Conservation (phyloP, 139 green algal species). For the Picochlorum sp. region DNA sequence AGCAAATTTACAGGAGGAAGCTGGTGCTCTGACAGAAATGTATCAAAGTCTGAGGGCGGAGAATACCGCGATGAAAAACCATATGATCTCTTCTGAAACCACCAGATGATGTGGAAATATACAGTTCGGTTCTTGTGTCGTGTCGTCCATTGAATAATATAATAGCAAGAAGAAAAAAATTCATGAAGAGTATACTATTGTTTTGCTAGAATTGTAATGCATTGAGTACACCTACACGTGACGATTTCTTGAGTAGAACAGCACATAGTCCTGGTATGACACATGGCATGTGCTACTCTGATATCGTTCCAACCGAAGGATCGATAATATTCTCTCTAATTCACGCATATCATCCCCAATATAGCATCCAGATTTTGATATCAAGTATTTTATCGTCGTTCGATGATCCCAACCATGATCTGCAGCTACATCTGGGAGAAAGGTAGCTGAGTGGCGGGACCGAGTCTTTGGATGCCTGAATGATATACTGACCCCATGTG, state of each 20-base stretch:
- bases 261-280: neutral
- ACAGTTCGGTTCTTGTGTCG: too few relatives aligned
- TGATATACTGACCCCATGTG: conserved; percentile 51
- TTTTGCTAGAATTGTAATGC: too few relatives aligned
- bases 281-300: neutral
- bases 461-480: conserved; percentile 50
- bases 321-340: neutral
- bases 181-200: too few relatives aligned
- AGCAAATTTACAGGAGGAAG: neutral
- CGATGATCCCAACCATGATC: conserved; percentile 39
- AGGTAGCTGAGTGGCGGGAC: conserved; percentile 57
- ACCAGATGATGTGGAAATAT: too few relatives aligned
- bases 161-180: too few relatives aligned
- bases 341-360: neutral
- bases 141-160: too few relatives aligned
- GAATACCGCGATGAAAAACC: neutral
- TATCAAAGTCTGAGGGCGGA: neutral
- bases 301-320: neutral
- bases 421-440: conserved; percentile 62
- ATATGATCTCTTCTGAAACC: neutral
- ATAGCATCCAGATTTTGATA: conserved; percentile 53
- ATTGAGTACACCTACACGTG: too few relatives aligned
- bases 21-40: neutral
- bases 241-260: neutral
- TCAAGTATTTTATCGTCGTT: conserved; percentile 52